These are phyloP conservation scores for Trichothecium roseum DNA, from an alignment of 2,329 filamentous ascomycete genomes.

Conservation along the genomic window DNA sequence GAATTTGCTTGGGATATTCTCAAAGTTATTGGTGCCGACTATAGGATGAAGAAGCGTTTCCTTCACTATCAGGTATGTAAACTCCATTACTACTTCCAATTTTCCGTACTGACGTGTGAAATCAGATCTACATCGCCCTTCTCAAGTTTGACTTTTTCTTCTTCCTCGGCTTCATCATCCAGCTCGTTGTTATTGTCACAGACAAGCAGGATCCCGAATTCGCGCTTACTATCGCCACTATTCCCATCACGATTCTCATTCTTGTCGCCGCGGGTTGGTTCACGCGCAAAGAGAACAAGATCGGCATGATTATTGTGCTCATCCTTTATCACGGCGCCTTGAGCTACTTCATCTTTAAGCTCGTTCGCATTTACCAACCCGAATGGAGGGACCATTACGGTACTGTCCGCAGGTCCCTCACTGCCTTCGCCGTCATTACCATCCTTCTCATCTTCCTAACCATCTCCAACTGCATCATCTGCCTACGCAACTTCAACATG, in stretches of 20 bases:
- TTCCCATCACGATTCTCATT: conserved; percentile 84
- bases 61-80: conserved; percentile 79
- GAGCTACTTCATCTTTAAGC: conserved; percentile 96
- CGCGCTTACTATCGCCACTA: conserved; percentile 75
- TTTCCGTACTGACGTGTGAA: neutral
- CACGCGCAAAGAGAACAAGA: conserved; percentile 70
- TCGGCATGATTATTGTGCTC: conserved; percentile 70
- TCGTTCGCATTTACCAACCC: conserved; percentile 84
- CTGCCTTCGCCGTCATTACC: conserved; percentile 88
- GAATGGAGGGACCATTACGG: conserved; percentile 51
- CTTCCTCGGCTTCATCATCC: conserved; percentile 96
- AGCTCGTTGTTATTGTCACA: conserved; percentile 89
- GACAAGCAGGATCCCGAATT: conserved; percentile 62
- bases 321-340: conserved; percentile 80
- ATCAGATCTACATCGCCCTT: conserved; percentile 88
- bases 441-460: conserved; percentile 81
- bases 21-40: conserved; percentile 96
- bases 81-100: conserved; percentile 5
- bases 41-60: conserved; percentile 93
- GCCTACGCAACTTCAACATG: conserved; percentile 81
- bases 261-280: conserved; percentile 77
- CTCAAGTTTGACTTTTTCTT: conserved; percentile 99
- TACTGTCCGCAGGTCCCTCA: conserved; percentile 75
- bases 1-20: conserved; percentile 99
- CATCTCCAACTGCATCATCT: conserved; percentile 76